These are phyloP conservation scores for Stagonosporopsis chrysanthemi DNA, from an alignment of 2,329 filamentous ascomycete species.

Conservation along the genomic window DNA sequence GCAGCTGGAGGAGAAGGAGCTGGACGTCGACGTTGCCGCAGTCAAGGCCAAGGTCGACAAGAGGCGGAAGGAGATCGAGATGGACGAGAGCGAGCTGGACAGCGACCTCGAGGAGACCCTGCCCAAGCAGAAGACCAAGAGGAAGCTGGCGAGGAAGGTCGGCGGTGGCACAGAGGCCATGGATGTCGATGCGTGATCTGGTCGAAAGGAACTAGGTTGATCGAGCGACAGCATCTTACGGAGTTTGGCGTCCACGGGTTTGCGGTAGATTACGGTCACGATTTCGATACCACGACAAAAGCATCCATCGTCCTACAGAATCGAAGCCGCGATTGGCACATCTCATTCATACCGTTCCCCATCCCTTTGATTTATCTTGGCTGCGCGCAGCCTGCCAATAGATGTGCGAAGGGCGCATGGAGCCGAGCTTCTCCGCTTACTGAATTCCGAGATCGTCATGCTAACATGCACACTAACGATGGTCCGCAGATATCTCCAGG, in stretches of 20 bases:
- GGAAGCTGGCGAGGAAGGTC: constrained; percentile 56
- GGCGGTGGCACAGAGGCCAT: constrained; percentile 57
- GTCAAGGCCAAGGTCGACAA: constrained; percentile 60
- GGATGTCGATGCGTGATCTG: constrained; percentile 53
- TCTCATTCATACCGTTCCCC: background rate
- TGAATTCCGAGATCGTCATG: constrained; percentile 3
- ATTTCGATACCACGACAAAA: constrained; percentile 42
- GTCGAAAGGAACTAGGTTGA: background rate
- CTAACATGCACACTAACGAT: constrained; percentile 4
- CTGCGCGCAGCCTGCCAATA: background rate
- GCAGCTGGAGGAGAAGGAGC: constrained; percentile 66
- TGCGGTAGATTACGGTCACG: constrained; percentile 31
- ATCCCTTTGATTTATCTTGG: background rate
- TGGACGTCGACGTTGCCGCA: constrained; percentile 57
- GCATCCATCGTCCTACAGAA: constrained; percentile 22
- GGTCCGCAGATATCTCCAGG: constrained; percentile 1
- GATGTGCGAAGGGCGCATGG: background rate
- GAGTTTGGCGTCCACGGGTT: constrained; percentile 35
- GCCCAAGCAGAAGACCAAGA: constrained; percentile 55
- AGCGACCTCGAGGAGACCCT: constrained; percentile 46
- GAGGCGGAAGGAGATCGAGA: constrained; percentile 70
- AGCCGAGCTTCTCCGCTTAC: constrained; percentile 8
- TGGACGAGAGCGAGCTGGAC: constrained; percentile 58
- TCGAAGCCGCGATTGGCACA: constrained; percentile 1
- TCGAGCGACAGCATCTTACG: constrained; percentile 22